Conservation (phyloP, 148 eudicot species). For the Cornus florida region DNA sequence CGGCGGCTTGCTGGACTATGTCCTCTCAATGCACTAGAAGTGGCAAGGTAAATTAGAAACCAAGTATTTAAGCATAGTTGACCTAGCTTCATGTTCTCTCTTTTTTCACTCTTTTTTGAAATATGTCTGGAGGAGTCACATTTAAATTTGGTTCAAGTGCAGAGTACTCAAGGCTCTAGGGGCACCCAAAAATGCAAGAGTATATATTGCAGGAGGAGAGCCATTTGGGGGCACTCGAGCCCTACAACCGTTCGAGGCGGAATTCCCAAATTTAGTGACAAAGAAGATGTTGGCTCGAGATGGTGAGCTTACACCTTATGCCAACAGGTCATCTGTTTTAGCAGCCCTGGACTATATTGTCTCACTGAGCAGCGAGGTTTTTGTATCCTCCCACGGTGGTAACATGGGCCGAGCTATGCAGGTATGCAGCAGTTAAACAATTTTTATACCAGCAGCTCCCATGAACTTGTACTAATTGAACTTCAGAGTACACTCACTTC, state of each 20-base stretch:
- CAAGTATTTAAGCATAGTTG: slow-evolving; percentile 32
- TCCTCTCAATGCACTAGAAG: slow-evolving; percentile 65
- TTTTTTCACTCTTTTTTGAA: neutral
- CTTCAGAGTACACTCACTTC: neutral
- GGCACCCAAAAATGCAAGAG: slow-evolving; percentile 49
- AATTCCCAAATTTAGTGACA: slow-evolving; percentile 54
- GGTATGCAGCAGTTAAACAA: slow-evolving; percentile 27
- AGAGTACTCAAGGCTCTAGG: slow-evolving; percentile 71
- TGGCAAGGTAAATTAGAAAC: slow-evolving; percentile 43
- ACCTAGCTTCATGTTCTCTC: too few species aligned
- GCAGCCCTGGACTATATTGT: slow-evolving; percentile 78
- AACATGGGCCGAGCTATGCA: slow-evolving; percentile 81
- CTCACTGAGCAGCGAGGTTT: slow-evolving; percentile 74
- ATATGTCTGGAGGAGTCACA: neutral
- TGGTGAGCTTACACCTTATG: slow-evolving; percentile 55
- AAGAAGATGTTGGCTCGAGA: slow-evolving; percentile 49
- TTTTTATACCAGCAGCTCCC: neutral
- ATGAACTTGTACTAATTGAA: neutral
- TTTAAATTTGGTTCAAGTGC: slow-evolving; percentile 6
- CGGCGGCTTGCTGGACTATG: slow-evolving; percentile 65
- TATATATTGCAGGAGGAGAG: slow-evolving; percentile 69
- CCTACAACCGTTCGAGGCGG: slow-evolving; percentile 36
- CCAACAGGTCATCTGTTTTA: slow-evolving; percentile 49
- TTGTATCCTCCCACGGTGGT: slow-evolving; percentile 76
- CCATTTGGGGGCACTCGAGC: slow-evolving; percentile 70